A percentile compares a stretch with the other conserved stretches of the same genome.
phyloP scores from a whole-genome alignment of 495 filamentous ascomycete species.

The Xylona heveae region DNA sequence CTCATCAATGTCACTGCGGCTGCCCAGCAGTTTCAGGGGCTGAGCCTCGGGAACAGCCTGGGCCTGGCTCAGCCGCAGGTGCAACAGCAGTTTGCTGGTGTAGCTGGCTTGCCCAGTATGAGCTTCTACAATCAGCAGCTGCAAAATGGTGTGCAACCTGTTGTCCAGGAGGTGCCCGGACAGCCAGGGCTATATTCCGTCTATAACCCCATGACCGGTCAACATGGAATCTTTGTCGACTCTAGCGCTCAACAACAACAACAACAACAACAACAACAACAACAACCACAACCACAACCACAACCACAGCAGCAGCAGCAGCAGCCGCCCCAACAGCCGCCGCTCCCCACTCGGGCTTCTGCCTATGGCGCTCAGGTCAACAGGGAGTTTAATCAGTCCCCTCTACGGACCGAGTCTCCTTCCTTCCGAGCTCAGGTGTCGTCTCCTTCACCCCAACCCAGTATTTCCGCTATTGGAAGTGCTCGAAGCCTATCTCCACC shows the following conservation, averaged over 20 bases:
- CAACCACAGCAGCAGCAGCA: conserved; percentile 8
- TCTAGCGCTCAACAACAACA: conserved; percentile 24
- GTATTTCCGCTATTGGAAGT: conserved; percentile 24
- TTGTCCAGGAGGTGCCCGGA: conserved; percentile 42
- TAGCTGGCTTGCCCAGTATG: conserved; percentile 23
- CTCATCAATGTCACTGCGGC: conserved; percentile 31
- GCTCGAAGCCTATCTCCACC: conserved; percentile 46
- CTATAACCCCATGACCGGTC: conserved; percentile 64
- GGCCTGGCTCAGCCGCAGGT: conserved; percentile 17
- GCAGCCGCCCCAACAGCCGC: background rate
- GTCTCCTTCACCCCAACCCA: conserved; percentile 48
- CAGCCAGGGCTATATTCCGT: conserved; percentile 59
- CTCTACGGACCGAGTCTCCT: conserved; percentile 8
- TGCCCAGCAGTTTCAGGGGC: conserved; percentile 54
- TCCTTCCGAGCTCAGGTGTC: conserved; percentile 48
- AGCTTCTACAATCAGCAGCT: conserved; percentile 47
- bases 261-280: conserved; percentile 15
- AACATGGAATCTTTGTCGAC: conserved; percentile 53
- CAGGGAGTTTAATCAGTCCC: background rate
- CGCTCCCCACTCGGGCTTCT: conserved; percentile 4
- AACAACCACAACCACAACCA: conserved; percentile 8
- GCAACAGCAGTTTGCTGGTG: conserved; percentile 17
- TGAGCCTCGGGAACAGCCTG: conserved; percentile 30
- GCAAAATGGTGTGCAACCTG: conserved; percentile 51
- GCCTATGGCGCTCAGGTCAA: conserved; percentile 8